Evolutionary conservation across 1,284 basidiomycete genomes (phyloP), one percentile per base, ranked within the genome.

Genomic region (Pascua guehoae): DNA sequence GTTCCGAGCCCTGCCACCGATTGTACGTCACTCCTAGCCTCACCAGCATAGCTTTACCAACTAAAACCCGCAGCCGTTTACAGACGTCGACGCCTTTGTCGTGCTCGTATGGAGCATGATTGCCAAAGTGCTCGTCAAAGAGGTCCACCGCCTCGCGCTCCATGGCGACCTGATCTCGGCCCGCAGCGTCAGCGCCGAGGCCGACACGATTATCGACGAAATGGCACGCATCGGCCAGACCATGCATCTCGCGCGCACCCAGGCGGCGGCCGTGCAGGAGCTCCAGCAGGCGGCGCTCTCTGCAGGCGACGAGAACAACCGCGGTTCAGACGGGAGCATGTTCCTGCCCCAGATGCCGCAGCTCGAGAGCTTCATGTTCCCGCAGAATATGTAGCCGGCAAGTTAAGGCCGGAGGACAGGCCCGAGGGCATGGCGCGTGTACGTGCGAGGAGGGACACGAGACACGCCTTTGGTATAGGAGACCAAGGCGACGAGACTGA

Each of bases 61-160:
- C 12, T 18, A 12, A 40, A 5, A 12, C 44, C 54, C 47, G 1
- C 47, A 74, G 71, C 66, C 70, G 1, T 61, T 66, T 44, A 60
- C 63, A 1, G 73, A 73, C 44, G 66, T 72, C 32, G 73, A 75
- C 45, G 66, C 69, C 11, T 70, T 72, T 52, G 57, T 67, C 8
- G 57, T 72, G 12, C 60, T 72, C 32, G 67, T 74, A 15, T 75
- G 72, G 73, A 67, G 67, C 50, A 66, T 75, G 64, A 64, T 72
- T 15, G 64, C 66, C 38, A 72, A 71, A 53, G 57, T 66, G 1
- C 55, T 75, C 37, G 57, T 72, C 56, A 74, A 74, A 57, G 73
- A 75, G 59, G 51, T 68, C 43, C 65, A 69, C 42, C 61, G 73
- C 37, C 59, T 69, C 17, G 53, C 47, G 10, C 47, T 63, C 11